These are phyloP conservation scores for Salvia rosmarinus DNA, from an alignment of 257 asterid genomes.

Conservation along the genomic window DNA sequence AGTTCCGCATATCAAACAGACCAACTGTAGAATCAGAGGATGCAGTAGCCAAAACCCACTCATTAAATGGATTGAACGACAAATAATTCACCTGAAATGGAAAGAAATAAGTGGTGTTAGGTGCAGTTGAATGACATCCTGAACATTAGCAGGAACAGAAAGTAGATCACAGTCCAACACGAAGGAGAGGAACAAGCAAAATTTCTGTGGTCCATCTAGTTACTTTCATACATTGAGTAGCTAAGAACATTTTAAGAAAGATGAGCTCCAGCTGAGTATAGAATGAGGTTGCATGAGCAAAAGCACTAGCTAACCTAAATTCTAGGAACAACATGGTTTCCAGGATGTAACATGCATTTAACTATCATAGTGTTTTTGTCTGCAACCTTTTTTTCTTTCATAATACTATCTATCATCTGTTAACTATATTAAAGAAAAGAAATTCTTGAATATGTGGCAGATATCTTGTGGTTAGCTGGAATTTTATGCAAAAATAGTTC, in stretches of 20 bases:
- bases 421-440: background rate
- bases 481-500: background rate
- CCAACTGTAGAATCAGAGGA: slow-evolving; percentile 95
- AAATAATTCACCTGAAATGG: slow-evolving; percentile 79
- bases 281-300: background rate
- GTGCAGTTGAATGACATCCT: background rate
- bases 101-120: slow-evolving; percentile 26
- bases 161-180: background rate
- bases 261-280: background rate
- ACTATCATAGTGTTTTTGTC: background rate
- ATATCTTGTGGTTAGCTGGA: background rate
- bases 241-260: background rate
- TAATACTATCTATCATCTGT: background rate
- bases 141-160: slow-evolving; percentile 25
- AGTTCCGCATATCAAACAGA: slow-evolving; percentile 81
- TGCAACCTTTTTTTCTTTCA: background rate
- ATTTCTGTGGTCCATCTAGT: background rate
- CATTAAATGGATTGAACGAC: slow-evolving; percentile 87
- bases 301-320: slow-evolving; percentile 12
- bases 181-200: background rate
- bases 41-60: slow-evolving; percentile 93
- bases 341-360: background rate
- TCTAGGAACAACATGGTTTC: background rate
- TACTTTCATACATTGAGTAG: background rate
- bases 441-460: background rate